Conservation (phyloP, 2,329 filamentous ascomycete genomes). For the Diplodia corticola region DNA sequence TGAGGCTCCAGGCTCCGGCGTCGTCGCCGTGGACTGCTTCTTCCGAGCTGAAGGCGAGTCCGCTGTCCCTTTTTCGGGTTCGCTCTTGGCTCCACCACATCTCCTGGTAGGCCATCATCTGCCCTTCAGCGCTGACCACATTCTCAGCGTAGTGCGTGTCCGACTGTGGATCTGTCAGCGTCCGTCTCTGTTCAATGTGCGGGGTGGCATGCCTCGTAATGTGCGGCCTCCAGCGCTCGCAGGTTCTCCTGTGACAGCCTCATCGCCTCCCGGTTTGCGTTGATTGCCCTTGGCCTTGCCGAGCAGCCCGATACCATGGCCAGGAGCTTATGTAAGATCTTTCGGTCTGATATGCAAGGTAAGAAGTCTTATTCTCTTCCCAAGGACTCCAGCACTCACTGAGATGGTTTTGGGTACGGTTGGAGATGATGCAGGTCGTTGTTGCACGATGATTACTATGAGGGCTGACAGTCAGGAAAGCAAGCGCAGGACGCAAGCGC, state of each 20-base stretch:
- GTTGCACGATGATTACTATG: not conserved
- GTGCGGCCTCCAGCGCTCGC: not conserved
- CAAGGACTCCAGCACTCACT: not conserved
- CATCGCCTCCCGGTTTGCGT: not conserved
- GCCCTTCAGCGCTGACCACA: slow-evolving; percentile 8
- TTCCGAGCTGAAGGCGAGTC: not conserved
- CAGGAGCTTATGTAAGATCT: not conserved
- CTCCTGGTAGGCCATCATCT: slow-evolving; percentile 15
- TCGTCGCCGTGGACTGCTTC: not conserved
- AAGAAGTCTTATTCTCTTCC: not conserved
- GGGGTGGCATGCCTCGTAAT: not conserved
- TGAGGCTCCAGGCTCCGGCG: not conserved
- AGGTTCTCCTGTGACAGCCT: slow-evolving; percentile 18
- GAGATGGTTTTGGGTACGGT: not conserved
- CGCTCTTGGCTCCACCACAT: slow-evolving; percentile 1
- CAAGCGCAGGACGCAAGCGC: not conserved
- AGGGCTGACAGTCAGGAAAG: not conserved
- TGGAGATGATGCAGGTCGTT: not conserved
- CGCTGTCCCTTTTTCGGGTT: slow-evolving; percentile 11
- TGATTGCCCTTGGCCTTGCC: not conserved
- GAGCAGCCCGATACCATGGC: not conserved
- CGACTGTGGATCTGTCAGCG: not conserved
- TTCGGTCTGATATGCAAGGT: not conserved
- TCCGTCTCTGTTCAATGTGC: not conserved
- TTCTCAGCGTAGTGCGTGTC: slow-evolving; percentile 21